Evolutionary conservation across 192 early-diverging fungal genomes (phyloP), one percentile per base, ranked within the genome.

Genomic region (Coemansia sp.): DNA sequence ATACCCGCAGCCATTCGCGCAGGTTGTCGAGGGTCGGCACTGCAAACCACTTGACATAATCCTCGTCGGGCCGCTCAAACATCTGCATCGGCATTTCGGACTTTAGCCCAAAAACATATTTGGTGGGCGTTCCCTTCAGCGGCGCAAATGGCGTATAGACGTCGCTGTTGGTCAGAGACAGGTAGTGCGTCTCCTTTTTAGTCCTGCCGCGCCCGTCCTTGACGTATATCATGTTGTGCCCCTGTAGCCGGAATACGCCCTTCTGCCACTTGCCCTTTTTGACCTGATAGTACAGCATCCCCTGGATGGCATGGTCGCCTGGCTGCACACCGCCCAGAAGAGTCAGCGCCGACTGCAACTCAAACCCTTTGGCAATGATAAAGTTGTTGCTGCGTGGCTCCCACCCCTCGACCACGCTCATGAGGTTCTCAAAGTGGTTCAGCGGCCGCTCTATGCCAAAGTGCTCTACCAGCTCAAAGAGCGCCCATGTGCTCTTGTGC

Each of bases 391-490:
- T 56, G 77, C 80, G 42, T 63, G 64, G 64, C 58, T 93, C 91
- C 95, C 95, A 98, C 18, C 84, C 78, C 45, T 80, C 81, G 24
- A 95, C 81, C 5, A 94, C 70, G 43, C 86, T 83, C 43, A 89
- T 81, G 9, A 97, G 78, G 13, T 87, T 80, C 60, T 95, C 95
- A 87, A 91, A 97, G 57, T 92, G 88, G 22, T 89, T 80, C 27
- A 97, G 52, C 19, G 93, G 92, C 51, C 95, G 80, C 72, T 97
- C 94, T 38, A 95, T 72, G 28, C 86, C 85, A 70, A 87, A 83
- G 53, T 94, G 83, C 53, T 88, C 87, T 25, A 87, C 83, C 28
- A 93, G 74, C 60, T 98, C 95, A 78, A 98, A 98, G 29, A 98
- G 67, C 5, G 91, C 87, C 92, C 92, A 97, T 4, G 55, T 56